Conservation (phyloP, 495 filamentous ascomycete genomes). For the Aspergillus wentii region DNA sequence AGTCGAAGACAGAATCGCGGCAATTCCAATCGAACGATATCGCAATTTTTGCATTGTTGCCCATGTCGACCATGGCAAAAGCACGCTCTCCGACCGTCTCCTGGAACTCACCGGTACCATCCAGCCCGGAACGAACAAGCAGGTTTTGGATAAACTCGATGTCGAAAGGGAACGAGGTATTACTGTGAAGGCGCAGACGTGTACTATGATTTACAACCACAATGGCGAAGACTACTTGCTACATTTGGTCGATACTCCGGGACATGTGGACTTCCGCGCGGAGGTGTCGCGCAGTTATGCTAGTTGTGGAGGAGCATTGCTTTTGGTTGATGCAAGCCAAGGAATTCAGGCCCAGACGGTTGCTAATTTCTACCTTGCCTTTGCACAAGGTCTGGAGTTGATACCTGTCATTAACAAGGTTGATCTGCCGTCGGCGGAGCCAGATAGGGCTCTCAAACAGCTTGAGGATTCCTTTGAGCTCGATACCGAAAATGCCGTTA, state of each 20-base stretch:
- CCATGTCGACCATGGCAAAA: conserved; percentile 98
- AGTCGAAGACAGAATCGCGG: conserved; percentile 76
- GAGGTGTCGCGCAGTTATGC: conserved; percentile 95
- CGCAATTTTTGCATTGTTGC: conserved; percentile 98
- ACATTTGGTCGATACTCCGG: conserved; percentile 94
- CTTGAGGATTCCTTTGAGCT: conserved; percentile 82
- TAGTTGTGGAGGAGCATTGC: conserved; percentile 85
- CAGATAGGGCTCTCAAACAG: conserved; percentile 78
- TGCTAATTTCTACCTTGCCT: conserved; percentile 96
- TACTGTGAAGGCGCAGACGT: conserved; percentile 98
- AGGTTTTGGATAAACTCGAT: conserved; percentile 94
- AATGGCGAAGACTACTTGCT: conserved; percentile 84
- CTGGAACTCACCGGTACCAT: conserved; percentile 96
- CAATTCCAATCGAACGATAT: conserved; percentile 86
- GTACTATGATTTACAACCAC: conserved; percentile 91
- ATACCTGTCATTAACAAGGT: conserved; percentile 96
- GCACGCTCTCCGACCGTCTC: conserved; percentile 84
- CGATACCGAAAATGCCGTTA: conserved; percentile 71
- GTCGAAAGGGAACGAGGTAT: conserved; percentile 95
- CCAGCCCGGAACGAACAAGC: conserved; percentile 79
- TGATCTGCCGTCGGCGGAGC: conserved; percentile 82
- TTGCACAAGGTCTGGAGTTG: conserved; percentile 79
- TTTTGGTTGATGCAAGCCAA: conserved; percentile 91
- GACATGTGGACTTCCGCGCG: conserved; percentile 95
- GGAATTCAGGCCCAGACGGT: conserved; percentile 94